A percentile compares a stretch with the other conserved stretches of the same genome.
phyloP scores from a whole-genome alignment of 208 protist genomes.

The Novymonas esmeraldas region DNA sequence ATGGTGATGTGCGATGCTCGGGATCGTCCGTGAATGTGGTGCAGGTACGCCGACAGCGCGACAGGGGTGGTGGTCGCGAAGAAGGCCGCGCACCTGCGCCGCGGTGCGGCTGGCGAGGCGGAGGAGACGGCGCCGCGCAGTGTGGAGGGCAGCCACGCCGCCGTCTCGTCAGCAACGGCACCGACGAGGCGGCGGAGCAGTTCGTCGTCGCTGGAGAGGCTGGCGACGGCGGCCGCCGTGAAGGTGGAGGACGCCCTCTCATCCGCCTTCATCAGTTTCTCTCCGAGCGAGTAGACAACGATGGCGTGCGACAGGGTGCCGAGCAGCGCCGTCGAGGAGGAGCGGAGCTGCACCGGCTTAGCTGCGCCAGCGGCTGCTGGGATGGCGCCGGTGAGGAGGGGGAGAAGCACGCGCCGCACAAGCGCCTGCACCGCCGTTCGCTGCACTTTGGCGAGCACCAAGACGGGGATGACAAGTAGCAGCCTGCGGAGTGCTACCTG shows the following conservation, averaged over 20 bases:
- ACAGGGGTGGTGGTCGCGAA: slow-evolving; percentile 22
- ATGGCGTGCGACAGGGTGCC: background rate
- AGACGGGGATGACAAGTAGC: slow-evolving; percentile 7
- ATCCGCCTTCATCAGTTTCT: slow-evolving; percentile 4
- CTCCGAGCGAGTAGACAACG: background rate
- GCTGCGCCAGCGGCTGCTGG: background rate
- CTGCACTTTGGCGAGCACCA: slow-evolving; percentile 4
- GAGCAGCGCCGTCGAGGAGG: slow-evolving; percentile 3
- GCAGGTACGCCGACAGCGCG: slow-evolving; percentile 16
- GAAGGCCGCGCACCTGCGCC: slow-evolving; percentile 4
- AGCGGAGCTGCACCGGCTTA: background rate
- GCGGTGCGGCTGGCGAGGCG: background rate
- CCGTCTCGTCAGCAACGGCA: background rate
- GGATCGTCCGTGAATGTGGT: background rate
- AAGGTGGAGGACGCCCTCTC: background rate
- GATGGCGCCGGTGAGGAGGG: slow-evolving; percentile 5
- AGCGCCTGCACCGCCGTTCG: background rate
- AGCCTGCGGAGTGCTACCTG: slow-evolving; percentile 11
- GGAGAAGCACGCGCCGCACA: slow-evolving; percentile 6
- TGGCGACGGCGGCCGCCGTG: background rate
- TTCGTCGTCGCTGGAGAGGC: slow-evolving; percentile 3
- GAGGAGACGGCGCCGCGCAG: background rate
- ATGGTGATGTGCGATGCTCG: slow-evolving; percentile 9
- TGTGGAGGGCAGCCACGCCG: background rate
- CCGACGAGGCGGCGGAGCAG: background rate